phyloP scores from a whole-genome alignment of 2,329 filamentous ascomycete species.

The Exophiala lecanii-corni region DNA sequence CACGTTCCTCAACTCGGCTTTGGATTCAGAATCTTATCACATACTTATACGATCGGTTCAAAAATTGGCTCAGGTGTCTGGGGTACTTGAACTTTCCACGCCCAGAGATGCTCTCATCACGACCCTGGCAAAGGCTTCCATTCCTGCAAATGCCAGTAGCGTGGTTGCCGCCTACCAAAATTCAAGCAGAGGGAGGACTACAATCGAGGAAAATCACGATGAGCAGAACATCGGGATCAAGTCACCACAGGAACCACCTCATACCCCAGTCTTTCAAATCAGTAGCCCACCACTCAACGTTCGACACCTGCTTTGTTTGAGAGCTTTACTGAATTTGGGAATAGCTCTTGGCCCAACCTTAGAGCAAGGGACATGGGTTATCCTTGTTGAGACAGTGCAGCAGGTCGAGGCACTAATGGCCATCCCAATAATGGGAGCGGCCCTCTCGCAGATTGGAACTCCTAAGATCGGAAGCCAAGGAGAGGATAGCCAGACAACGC shows the following conservation, averaged over 20 bases:
- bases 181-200: slow-evolving; percentile 1
- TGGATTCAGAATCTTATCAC: slow-evolving; percentile 93
- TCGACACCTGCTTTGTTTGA: slow-evolving; percentile 81
- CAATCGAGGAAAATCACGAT: slow-evolving; percentile 8
- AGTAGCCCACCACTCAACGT: slow-evolving; percentile 64
- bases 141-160: slow-evolving; percentile 64
- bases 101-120: slow-evolving; percentile 93
- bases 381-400: slow-evolving; percentile 85
- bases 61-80: slow-evolving; percentile 90
- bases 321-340: slow-evolving; percentile 88
- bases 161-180: slow-evolving; percentile 17
- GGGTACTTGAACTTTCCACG: slow-evolving; percentile 75
- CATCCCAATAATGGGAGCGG: slow-evolving; percentile 30
- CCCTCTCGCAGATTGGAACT: slow-evolving; percentile 30
- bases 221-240: slow-evolving; percentile 5
- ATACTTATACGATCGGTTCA: slow-evolving; percentile 88
- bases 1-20: slow-evolving; percentile 84
- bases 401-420: slow-evolving; percentile 86
- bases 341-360: slow-evolving; percentile 90
- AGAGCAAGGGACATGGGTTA: slow-evolving; percentile 72
- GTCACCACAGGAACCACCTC: slow-evolving; percentile 17
- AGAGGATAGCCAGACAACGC: slow-evolving; percentile 50
- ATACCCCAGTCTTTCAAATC: slow-evolving; percentile 36
- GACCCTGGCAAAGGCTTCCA: slow-evolving; percentile 85
- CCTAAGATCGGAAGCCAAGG: slow-evolving; percentile 22